Conservation (phyloP, 2,329 filamentous ascomycete genomes). For the Acrodontium crateriforme region DNA sequence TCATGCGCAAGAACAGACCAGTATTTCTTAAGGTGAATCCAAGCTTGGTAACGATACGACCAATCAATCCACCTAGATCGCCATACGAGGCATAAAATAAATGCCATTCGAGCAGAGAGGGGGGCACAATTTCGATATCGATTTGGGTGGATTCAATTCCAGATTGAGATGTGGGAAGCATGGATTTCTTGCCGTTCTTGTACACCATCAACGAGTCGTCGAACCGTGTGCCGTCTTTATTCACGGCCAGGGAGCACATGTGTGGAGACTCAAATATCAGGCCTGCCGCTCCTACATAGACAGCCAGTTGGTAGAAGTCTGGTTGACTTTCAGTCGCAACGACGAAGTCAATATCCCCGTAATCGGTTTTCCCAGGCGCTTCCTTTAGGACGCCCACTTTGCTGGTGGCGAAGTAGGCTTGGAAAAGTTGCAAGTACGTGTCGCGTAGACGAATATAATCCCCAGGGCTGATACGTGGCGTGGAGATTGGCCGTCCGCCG, state of each 20-base stretch:
- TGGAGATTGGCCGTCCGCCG: conserved; percentile 35
- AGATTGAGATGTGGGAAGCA: too few species aligned
- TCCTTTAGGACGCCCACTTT: conserved; percentile 50
- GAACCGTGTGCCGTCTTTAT: conserved; percentile 7
- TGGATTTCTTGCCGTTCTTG: too few species aligned
- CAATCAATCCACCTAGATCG: conserved; percentile 56
- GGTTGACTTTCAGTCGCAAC: conserved; percentile 25
- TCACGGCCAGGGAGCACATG: conserved; percentile 13
- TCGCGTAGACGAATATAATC: conserved; percentile 43
- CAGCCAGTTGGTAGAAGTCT: conserved; percentile 21
- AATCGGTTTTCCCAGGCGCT: conserved; percentile 51
- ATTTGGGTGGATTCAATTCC: conserved; percentile 50
- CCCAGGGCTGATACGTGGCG: conserved; percentile 49
- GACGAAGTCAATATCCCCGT: conserved; percentile 63
- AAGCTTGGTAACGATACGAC: conserved; percentile 46
- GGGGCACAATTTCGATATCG: conserved; percentile 46
- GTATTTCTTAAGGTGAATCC: conserved; percentile 53
- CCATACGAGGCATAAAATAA: conserved; percentile 58
- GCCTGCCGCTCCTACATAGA: conserved; percentile 33
- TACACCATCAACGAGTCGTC: conserved; percentile 5
- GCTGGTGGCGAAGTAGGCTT: conserved; percentile 37
- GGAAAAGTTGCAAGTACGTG: conserved; percentile 28
- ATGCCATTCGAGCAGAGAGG: conserved; percentile 42
- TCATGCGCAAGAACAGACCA: conserved; percentile 51
- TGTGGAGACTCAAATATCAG: conserved; percentile 7